These are phyloP conservation scores for Thalia dealbata DNA, from an alignment of 176 grass and related monocot species.

Conservation along the genomic window DNA sequence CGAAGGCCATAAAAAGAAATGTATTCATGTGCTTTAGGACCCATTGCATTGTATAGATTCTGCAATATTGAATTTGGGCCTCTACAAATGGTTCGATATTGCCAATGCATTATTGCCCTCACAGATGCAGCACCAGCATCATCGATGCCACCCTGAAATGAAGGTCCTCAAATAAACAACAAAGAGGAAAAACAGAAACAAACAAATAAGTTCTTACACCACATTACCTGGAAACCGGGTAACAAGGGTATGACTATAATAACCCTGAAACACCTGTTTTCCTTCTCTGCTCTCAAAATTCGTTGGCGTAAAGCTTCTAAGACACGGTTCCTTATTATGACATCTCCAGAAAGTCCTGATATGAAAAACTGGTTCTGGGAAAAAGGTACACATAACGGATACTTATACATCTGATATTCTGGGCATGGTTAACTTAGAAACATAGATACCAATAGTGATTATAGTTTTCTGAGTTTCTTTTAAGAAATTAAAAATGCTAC, in stretches of 20 bases:
- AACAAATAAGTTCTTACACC: slow-evolving; percentile 10
- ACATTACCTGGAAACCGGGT: slow-evolving; percentile 89
- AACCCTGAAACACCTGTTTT: slow-evolving; percentile 68
- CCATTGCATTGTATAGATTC: slow-evolving; percentile 74
- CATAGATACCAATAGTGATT: not conserved
- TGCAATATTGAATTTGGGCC: slow-evolving; percentile 91
- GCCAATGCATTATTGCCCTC: slow-evolving; percentile 99
- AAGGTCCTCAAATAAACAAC: not conserved
- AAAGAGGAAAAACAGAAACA: not conserved
- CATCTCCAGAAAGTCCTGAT: slow-evolving; percentile 91
- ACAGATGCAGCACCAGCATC: slow-evolving; percentile 92
- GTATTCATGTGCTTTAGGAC: slow-evolving; percentile 83
- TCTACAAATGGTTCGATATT: slow-evolving; percentile 94
- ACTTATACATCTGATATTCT: not conserved
- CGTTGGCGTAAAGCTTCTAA: slow-evolving; percentile 77
- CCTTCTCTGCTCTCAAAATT: slow-evolving; percentile 76
- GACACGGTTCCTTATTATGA: slow-evolving; percentile 86
- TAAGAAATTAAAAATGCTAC: not conserved
- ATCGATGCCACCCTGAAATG: slow-evolving; percentile 87
- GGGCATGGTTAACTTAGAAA: not conserved
- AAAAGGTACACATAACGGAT: not conserved
- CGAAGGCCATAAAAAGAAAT: slow-evolving; percentile 95
- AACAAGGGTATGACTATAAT: slow-evolving; percentile 87
- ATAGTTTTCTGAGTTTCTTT: not conserved
- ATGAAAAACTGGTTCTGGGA: slow-evolving; percentile 98